A percentile compares a stretch with the other conserved stretches of the same genome.
Conservation (phyloP, 2,329 filamentous ascomycete species). For the Trichoderma guizhouense region DNA sequence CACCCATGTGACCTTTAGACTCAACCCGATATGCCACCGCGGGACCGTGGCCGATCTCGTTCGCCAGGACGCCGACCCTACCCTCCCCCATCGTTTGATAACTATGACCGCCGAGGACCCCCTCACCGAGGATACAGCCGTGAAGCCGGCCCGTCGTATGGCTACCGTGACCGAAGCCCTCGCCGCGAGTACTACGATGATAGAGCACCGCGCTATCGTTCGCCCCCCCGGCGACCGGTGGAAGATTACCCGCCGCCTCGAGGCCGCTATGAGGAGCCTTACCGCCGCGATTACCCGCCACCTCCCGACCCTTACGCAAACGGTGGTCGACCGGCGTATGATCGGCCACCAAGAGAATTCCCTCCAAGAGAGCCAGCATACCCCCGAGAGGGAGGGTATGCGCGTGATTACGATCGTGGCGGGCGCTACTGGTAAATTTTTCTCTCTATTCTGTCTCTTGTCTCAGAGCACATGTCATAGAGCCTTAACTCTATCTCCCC, state of each 20-base stretch:
- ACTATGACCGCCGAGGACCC: constrained; percentile 76
- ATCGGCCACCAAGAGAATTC: constrained; percentile 52
- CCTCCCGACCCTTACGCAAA: constrained; percentile 61
- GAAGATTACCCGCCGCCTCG: constrained; percentile 74
- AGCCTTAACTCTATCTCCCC: not conserved
- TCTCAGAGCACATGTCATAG: not conserved
- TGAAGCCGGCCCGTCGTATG: constrained; percentile 57
- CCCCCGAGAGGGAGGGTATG: constrained; percentile 39
- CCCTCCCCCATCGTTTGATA: constrained; percentile 61
- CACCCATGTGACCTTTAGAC: constrained; percentile 49
- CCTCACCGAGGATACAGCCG: constrained; percentile 80
- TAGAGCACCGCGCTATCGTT: constrained; percentile 73
- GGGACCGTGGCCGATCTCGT: constrained; percentile 71
- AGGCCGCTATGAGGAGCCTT: constrained; percentile 72
- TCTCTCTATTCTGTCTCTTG: constrained; percentile 22
- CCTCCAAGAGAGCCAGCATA: constrained; percentile 43
- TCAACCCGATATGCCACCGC: constrained; percentile 70
- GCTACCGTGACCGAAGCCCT: constrained; percentile 85
- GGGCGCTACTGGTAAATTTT: constrained; percentile 50
- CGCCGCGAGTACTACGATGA: constrained; percentile 87
- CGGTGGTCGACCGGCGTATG: constrained; percentile 51
- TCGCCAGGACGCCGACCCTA: constrained; percentile 67
- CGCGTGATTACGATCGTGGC: constrained; percentile 49
- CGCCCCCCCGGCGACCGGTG: constrained; percentile 72
- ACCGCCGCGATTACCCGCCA: constrained; percentile 65